Base-by-base conservation (phyloP, 225 moss, liverwort and hornwort species). In the Neckera pumila region DNA sequence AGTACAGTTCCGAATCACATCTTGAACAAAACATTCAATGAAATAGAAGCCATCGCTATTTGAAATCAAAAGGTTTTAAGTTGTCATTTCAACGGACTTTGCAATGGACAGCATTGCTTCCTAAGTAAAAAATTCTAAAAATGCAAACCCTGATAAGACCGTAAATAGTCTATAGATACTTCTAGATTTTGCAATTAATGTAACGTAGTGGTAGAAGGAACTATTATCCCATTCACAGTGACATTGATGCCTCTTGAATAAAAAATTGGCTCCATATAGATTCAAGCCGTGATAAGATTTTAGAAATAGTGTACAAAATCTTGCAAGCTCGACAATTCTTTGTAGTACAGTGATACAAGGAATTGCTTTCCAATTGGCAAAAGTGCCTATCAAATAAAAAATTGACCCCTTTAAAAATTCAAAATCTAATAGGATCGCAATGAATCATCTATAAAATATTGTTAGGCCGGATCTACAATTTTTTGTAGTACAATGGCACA, bases 231-330 rank as follows among this genome's bases (percentile, higher is more conserved):
- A 76, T 51, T 21, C n/a, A n/a, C n/a, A n/a, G n/a, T n/a, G 34
- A 76, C 8, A 51, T 0, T 14, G 5, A 31, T 76, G 31, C 5
- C 0, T 8, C 8, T 34, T 51, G 8, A 76, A 21, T 76, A 21
- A 14, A 34, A 43, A 21, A 13, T 12, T 49, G 7, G 33, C 12
- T 33, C 3, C 3, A 12, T 31, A 0, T 33, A 51, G 20, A 75
- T 51, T 51, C 0, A 51, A 0, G 3, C 13, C 75, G 0, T 51
- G 0, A 21, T 21, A 17, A 6, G 11, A 45, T 0, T 17, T 0
- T 17, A 17, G 0, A 27, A 17, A 16, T 2, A 27, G 5, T 27
- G 3, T 43, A 49, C 18, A 12, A 7, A 49, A 49, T 75, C n/a
- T 3, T 75, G 2, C 19, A 49, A 49, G 12, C 4, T 30, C 1